Conservation (phyloP, 495 filamentous ascomycete genomes). For the Aspergillus hancockii region DNA sequence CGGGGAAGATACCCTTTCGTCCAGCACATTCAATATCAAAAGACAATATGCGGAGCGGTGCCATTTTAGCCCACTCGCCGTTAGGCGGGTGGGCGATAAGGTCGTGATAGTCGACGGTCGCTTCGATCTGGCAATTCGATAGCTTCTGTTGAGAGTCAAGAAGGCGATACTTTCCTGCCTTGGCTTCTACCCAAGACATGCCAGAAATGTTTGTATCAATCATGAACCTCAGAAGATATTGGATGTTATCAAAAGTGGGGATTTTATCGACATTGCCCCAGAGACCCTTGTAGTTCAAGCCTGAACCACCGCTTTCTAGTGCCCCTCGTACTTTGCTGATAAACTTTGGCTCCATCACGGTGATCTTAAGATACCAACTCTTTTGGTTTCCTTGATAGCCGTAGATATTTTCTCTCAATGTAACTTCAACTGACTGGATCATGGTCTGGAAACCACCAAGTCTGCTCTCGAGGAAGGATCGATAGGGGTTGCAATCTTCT, state of each 20-base stretch:
- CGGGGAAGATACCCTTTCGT: constrained; percentile 95
- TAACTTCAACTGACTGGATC: constrained; percentile 73
- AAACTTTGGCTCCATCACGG: constrained; percentile 81
- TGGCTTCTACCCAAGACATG: constrained; percentile 97
- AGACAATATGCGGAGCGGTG: constrained; percentile 85
- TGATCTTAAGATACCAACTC: constrained; percentile 90
- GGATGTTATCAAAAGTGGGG: constrained; percentile 90
- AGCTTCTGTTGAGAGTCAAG: constrained; percentile 60
- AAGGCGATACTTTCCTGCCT: constrained; percentile 69
- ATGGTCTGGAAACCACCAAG: constrained; percentile 62
- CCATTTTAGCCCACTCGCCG: constrained; percentile 99
- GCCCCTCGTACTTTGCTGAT: constrained; percentile 69
- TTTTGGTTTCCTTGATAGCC: constrained; percentile 90
- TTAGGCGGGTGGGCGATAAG: constrained; percentile 85
- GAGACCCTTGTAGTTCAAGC: constrained; percentile 82
- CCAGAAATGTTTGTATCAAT: constrained; percentile 89
- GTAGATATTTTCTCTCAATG: constrained; percentile 85
- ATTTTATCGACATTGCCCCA: constrained; percentile 76
- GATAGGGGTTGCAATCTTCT: constrained; percentile 74
- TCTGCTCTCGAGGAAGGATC: constrained; percentile 72
- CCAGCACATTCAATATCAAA: constrained; percentile 99
- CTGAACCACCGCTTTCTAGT: constrained; percentile 65
- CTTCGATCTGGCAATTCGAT: constrained; percentile 96
- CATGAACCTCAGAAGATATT: constrained; percentile 96
- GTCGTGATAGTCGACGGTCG: constrained; percentile 74